These are phyloP conservation scores for Coprinopsis strossmayeri DNA, from an alignment of 768 basidiomycete species.

Conservation along the genomic window DNA sequence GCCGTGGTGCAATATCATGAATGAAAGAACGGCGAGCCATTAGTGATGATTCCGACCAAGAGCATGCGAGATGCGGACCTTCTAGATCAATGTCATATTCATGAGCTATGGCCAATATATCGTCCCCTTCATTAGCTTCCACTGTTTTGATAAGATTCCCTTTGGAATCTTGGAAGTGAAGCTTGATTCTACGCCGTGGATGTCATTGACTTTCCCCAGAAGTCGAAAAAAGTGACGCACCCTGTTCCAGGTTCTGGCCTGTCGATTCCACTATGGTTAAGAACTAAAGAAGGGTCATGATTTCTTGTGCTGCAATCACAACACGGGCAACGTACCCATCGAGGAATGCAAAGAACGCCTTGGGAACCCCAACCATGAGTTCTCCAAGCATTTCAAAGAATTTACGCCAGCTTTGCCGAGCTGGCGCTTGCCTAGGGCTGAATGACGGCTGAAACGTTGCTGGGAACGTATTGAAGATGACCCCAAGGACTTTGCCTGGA, in stretches of 20 bases:
- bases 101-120: conserved; percentile 84
- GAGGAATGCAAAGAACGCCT: conserved; percentile 6
- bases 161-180: conserved; percentile 87
- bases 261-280: conserved; percentile 10
- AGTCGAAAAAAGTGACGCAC: conserved; percentile 6
- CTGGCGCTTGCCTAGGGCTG: background rate
- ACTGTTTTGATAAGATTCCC: conserved; percentile 80
- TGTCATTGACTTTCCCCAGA: background rate
- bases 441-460: background rate
- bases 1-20: background rate
- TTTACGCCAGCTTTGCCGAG: background rate
- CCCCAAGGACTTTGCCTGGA: background rate
- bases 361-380: background rate
- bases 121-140: conserved; percentile 92
- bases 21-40: conserved; percentile 1
- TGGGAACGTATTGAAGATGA: background rate
- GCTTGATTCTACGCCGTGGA: conserved; percentile 62
- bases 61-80: too few relatives aligned
- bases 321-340: conserved; percentile 3
- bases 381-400: background rate
- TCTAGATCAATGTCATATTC: conserved; percentile 96
- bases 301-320: too few relatives aligned
- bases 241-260: conserved; percentile 15
- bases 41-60: too few relatives aligned
- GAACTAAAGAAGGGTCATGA: too few relatives aligned